Evolutionary conservation across 1,284 basidiomycete genomes (phyloP).

Genomic region (Stereum hirsutum): DNA sequence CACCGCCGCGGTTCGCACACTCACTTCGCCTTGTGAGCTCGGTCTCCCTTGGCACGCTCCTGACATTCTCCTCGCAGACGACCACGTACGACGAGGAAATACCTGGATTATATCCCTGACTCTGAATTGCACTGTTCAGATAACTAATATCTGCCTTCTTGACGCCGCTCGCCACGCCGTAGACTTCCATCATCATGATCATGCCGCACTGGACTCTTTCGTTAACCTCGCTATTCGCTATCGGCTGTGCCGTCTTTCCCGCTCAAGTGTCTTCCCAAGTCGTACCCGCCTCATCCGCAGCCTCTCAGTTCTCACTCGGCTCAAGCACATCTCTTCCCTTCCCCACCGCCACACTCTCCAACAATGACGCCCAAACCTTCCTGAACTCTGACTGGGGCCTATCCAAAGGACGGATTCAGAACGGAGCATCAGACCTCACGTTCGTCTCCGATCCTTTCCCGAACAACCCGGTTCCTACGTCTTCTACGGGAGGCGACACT

Average conservation of each 20-base stretch:
- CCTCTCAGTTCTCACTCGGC: constrained; percentile 44
- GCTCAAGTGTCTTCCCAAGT: background rate
- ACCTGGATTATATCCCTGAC: too few relatives aligned
- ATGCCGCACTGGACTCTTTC: too few relatives aligned
- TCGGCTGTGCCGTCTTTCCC: background rate
- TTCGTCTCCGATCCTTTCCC: constrained; percentile 65
- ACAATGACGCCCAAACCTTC: constrained; percentile 39
- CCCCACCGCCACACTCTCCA: constrained; percentile 50
- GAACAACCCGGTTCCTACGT: constrained; percentile 26
- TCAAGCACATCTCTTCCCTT: constrained; percentile 58
- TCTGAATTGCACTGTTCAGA: too few relatives aligned
- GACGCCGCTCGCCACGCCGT: too few relatives aligned
- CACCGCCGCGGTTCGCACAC: too few relatives aligned
- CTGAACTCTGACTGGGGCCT: constrained; percentile 55
- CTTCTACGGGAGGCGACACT: constrained; percentile 6
- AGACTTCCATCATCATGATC: background rate
- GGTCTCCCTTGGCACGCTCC: too few relatives aligned
- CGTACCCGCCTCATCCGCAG: constrained; percentile 29
- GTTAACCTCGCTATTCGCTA: background rate
- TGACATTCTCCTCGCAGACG: too few relatives aligned
- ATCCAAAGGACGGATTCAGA: constrained; percentile 49
- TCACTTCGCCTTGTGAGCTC: too few relatives aligned
- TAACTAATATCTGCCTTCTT: too few relatives aligned
- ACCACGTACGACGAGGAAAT: too few relatives aligned
- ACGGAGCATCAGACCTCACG: constrained; percentile 41